Conservation (phyloP, 768 basidiomycete genomes). For the Cystofilobasidium macerans region DNA sequence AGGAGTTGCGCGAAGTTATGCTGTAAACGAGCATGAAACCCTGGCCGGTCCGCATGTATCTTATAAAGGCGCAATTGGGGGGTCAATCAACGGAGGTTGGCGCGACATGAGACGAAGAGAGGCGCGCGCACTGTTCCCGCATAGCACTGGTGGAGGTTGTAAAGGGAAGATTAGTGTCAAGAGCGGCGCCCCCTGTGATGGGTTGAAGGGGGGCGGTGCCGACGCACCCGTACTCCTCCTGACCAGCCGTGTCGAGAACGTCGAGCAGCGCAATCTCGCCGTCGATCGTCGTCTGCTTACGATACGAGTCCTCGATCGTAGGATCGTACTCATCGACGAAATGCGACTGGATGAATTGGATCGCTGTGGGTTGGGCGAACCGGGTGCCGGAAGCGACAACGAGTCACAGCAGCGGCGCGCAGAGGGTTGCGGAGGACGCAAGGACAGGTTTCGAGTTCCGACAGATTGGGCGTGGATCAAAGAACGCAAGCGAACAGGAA, state of each 20-base stretch:
- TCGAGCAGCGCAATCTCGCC: slow-evolving; percentile 97
- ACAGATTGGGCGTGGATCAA: neutral
- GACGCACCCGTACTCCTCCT: slow-evolving; percentile 94
- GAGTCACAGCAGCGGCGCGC: too few relatives aligned
- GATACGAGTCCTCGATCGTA: slow-evolving; percentile 97
- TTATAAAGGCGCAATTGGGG: too few relatives aligned
- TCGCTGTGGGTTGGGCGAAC: slow-evolving; percentile 73
- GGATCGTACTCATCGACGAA: slow-evolving; percentile 91
- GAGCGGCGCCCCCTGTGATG: too few relatives aligned
- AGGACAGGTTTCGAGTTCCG: neutral
- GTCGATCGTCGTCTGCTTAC: slow-evolving; percentile 94
- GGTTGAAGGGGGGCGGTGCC: neutral
- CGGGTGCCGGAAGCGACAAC: neutral
- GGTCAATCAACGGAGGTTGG: neutral
- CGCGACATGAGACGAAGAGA: neutral
- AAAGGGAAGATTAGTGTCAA: neutral
- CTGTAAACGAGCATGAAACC: slow-evolving; percentile 96
- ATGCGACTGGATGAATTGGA: slow-evolving; percentile 81
- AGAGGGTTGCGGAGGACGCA: neutral
- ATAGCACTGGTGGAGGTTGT: slow-evolving; percentile 58
- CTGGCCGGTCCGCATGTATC: slow-evolving; percentile 51
- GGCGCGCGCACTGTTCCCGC: slow-evolving; percentile 79
- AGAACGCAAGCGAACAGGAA: neutral
- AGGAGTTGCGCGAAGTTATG: slow-evolving; percentile 94
- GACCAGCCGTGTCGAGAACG: slow-evolving; percentile 92